phyloP scores from a whole-genome alignment of 495 filamentous ascomycete species.

The Zalerion maritima region DNA sequence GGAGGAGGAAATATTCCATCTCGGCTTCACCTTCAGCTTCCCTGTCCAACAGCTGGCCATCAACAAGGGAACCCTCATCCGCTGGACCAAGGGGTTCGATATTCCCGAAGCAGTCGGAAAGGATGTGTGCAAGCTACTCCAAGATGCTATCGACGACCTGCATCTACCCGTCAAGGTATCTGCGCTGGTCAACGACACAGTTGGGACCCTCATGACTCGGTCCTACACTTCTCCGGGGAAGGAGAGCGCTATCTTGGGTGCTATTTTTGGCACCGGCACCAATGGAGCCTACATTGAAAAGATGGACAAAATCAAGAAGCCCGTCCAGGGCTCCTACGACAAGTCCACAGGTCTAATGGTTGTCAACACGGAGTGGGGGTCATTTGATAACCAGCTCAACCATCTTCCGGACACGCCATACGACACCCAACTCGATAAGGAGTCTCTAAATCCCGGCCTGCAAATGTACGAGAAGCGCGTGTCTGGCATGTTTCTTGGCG shows the following conservation, averaged over 20 bases:
- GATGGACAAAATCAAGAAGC: slow-evolving; percentile 50
- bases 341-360: slow-evolving; percentile 84
- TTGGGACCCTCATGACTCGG: slow-evolving; percentile 92
- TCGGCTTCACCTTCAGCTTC: slow-evolving; percentile 97
- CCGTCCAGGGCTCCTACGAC: slow-evolving; percentile 54
- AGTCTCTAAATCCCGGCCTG: slow-evolving; percentile 80
- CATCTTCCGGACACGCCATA: slow-evolving; percentile 77
- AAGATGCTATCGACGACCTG: slow-evolving; percentile 79
- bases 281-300: slow-evolving; percentile 90
- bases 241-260: slow-evolving; percentile 72
- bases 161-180: slow-evolving; percentile 81
- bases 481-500: slow-evolving; percentile 95
- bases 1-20: slow-evolving; percentile 64
- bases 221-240: slow-evolving; percentile 88
- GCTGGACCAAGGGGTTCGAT: slow-evolving; percentile 98
- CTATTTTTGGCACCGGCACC: slow-evolving; percentile 89
- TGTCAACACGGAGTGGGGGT: slow-evolving; percentile 96
- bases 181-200: slow-evolving; percentile 93
- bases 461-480: slow-evolving; percentile 99
- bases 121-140: slow-evolving; percentile 83
- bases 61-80: slow-evolving; percentile 80
- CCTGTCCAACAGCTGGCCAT: slow-evolving; percentile 88
- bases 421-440: slow-evolving; percentile 62
- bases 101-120: slow-evolving; percentile 85
- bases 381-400: slow-evolving; percentile 84